Evolutionary conservation across 306 rosid genomes (phyloP), one percentile per base, ranked within the genome.

Genomic region (Prunus kanzakura): DNA sequence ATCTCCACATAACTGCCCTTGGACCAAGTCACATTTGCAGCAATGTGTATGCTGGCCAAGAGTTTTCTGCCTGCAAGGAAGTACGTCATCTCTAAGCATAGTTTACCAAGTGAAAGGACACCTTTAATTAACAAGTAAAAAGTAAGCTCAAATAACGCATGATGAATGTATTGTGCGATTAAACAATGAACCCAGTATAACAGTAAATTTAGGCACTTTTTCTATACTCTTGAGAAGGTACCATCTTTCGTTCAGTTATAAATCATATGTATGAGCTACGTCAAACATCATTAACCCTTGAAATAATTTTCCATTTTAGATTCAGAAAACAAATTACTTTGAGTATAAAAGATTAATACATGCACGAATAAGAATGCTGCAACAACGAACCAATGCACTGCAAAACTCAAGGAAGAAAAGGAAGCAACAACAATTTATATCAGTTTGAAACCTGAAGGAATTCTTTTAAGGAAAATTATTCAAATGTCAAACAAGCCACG

Each of bases 1-100:
- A 85, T 92, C 97, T 80, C 97, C 97, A 71, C 97, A 90, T 3
- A 92, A 11, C 78, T 76, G 76, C 30, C 97, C 92, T 62, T 87
- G 93, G 75, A 66, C 83, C 82, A 87, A 79, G 73, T 82, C 86
- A n/a, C 93, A 92, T 83, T 80, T 89, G 82, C 75, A 67, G 83
- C 97, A 88, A 71, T 11, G 65, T 22, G 93, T 88, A 60, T 67
- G 86, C 82, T 68, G 73, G 56, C 91, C 71, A 63, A 87, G 78
- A 69, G 97, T 90, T 81, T 87, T 83, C 81, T 78, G 89, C 87
- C 97, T 92, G 83, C 84, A 82, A 85, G 77, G 62, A 74, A 86
- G 50, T 57, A 75, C 19, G 64, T 32, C 52, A 76, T 57, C 23
- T 61, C 51, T 68, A 43, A 46, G 46, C 12, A 56, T 25, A 25